A percentile compares a stretch with the other conserved stretches of the same genome.
Evolutionary conservation across 1,284 basidiomycete species (phyloP).

Genomic region (Cutaneotrichosporon sp.): DNA sequence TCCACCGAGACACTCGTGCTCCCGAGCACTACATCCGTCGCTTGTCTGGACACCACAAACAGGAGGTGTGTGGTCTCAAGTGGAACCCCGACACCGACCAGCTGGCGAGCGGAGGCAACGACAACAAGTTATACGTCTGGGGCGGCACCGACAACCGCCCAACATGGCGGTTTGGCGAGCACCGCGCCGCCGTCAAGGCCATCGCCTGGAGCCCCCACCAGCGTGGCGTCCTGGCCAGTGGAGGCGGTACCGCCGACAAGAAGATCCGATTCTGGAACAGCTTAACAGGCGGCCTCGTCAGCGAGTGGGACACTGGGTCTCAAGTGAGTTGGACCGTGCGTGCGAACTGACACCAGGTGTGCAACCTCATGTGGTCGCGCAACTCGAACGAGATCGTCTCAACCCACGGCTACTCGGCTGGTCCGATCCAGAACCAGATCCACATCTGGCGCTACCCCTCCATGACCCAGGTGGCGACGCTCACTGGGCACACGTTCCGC

Average conservation of each 20-base stretch:
- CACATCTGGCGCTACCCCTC: constrained; percentile 97
- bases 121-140: constrained; percentile 98
- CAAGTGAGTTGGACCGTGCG: constrained; percentile 63
- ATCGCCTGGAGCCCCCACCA: constrained; percentile 98
- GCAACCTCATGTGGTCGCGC: constrained; percentile 94
- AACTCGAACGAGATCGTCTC: constrained; percentile 97
- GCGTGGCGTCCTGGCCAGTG: constrained; percentile 85
- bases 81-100: constrained; percentile 78
- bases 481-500: constrained; percentile 91
- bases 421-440: constrained; percentile 94
- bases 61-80: constrained; percentile 94
- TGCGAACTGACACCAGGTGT: constrained; percentile 65
- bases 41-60: constrained; percentile 75
- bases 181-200: constrained; percentile 96
- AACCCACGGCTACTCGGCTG: constrained; percentile 94
- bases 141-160: constrained; percentile 68
- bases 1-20: constrained; percentile 86
- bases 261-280: constrained; percentile 99
- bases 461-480: constrained; percentile 86
- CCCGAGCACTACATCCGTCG: constrained; percentile 71
- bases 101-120: constrained; percentile 94
- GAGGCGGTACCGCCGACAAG: constrained; percentile 97
- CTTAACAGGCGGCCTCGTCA: constrained; percentile 77
- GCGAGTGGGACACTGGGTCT: constrained; percentile 86
- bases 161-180: constrained; percentile 92